Conservation (phyloP, 306 rosid species). For the Lathyrus sativus region DNA sequence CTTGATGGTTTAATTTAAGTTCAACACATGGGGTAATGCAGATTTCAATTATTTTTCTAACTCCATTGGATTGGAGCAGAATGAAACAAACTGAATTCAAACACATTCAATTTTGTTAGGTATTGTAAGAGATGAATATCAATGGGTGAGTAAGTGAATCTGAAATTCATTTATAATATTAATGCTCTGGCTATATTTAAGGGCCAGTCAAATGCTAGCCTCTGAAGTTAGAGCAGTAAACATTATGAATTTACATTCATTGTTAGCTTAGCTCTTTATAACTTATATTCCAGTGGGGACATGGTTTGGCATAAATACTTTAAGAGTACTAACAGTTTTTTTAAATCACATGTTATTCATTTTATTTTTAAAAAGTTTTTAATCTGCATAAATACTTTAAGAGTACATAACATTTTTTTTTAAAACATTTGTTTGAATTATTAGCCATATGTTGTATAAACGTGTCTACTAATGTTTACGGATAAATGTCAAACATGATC, state of each 20-base stretch:
- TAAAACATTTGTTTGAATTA: too few relatives aligned
- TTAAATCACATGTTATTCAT: too few relatives aligned
- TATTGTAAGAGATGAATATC: constrained; percentile 35
- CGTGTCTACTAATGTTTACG: too few relatives aligned
- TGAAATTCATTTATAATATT: constrained; percentile 36
- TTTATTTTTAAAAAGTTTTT: too few relatives aligned
- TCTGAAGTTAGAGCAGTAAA: constrained; percentile 24
- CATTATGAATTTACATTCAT: constrained; percentile 27
- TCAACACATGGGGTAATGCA: constrained; percentile 40
- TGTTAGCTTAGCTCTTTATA: constrained; percentile 27
- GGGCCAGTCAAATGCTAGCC: constrained; percentile 34
- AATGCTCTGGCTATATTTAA: constrained; percentile 35
- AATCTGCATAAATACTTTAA: too few relatives aligned
- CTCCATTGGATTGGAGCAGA: constrained; percentile 39
- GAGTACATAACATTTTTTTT: too few relatives aligned
- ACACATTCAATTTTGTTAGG: constrained; percentile 47
- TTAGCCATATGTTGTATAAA: too few relatives aligned
- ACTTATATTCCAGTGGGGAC: background rate
- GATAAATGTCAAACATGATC: too few relatives aligned
- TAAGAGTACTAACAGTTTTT: too few relatives aligned
- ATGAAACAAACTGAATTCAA: constrained; percentile 26
- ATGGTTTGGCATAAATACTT: too few relatives aligned
- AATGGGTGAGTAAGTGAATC: constrained; percentile 30
- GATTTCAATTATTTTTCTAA: constrained; percentile 36
- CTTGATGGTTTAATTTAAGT: constrained; percentile 24